Conservation (phyloP, 192 early-diverging fungal genomes). For the Coemansia sp. region DNA sequence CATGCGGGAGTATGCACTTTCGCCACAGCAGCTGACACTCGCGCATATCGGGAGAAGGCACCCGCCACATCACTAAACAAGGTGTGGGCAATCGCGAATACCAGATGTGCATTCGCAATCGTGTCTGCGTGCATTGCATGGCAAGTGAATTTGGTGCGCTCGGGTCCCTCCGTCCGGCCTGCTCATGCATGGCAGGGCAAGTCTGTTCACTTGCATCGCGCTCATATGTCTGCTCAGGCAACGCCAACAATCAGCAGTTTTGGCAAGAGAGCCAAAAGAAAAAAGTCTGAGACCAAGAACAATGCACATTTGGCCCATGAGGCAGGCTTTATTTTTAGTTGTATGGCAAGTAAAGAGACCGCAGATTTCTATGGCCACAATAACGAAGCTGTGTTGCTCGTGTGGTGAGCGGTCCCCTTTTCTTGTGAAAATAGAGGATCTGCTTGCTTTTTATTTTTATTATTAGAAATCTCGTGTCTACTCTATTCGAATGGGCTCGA, state of each 20-base stretch:
- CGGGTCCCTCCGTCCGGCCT: neutral
- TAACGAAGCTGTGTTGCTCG: too few relatives aligned
- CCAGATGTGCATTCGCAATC: conserved; percentile 2
- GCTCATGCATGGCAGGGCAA: too few relatives aligned
- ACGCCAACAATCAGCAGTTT: too few relatives aligned
- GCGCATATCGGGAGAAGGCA: conserved; percentile 7
- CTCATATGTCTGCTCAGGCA: neutral
- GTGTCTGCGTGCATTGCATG: conserved; percentile 7
- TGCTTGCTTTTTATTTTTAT: too few relatives aligned
- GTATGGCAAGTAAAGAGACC: too few relatives aligned
- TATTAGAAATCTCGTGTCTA: too few relatives aligned
- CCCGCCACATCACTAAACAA: conserved; percentile 23
- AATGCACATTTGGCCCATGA: conserved; percentile 4
- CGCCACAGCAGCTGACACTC: conserved; percentile 25
- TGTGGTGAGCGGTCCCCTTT: too few relatives aligned
- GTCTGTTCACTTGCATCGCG: too few relatives aligned
- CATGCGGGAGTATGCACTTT: conserved; percentile 14
- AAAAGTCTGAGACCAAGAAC: neutral
- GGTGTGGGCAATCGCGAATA: conserved; percentile 20
- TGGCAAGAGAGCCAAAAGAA: too few relatives aligned
- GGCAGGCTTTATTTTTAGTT: too few relatives aligned
- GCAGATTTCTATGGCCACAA: neutral
- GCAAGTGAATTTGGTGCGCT: conserved; percentile 2
- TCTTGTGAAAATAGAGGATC: too few relatives aligned
- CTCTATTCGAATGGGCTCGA: too few relatives aligned